A percentile compares a stretch with the other conserved stretches of the same genome.
These are phyloP conservation scores for Prinsepia uniflora DNA, from an alignment of 306 rosid species.

Conservation along the genomic window DNA sequence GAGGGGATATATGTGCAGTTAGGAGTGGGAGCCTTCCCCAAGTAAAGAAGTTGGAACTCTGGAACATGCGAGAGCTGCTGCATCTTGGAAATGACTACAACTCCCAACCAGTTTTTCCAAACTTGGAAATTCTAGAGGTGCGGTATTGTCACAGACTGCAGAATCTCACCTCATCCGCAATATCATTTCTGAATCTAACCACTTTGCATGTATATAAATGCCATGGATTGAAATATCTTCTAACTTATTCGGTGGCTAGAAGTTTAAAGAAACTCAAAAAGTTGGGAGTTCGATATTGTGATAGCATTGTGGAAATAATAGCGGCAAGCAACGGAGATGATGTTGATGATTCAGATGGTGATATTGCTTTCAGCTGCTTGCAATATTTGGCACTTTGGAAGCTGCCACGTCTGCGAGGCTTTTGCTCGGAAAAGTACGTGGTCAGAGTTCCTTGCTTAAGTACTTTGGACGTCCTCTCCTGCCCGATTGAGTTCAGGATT, in stretches of 20 bases:
- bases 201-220: fast-evolving
- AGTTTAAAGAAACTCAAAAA: neutral
- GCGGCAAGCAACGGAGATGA: neutral
- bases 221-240: neutral
- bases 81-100: too few species aligned
- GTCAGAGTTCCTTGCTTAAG: neutral
- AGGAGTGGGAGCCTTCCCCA: too few species aligned
- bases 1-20: neutral
- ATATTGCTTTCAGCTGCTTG: neutral
- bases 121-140: too few species aligned
- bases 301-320: neutral
- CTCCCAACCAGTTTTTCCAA: too few species aligned
- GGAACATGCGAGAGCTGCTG: too few species aligned
- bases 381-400: neutral
- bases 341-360: neutral
- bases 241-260: slow-evolving; percentile 1
- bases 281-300: fast-evolving
- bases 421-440: neutral
- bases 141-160: fast-evolving
- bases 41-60: too few species aligned
- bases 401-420: neutral
- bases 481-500: neutral
- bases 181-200: neutral
- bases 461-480: fast-evolving
- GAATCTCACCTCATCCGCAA: neutral